Evolutionary conservation across 2,329 filamentous ascomycete species (phyloP), one percentile per base, ranked within the genome.

Genomic region (Endothia cerciana): DNA sequence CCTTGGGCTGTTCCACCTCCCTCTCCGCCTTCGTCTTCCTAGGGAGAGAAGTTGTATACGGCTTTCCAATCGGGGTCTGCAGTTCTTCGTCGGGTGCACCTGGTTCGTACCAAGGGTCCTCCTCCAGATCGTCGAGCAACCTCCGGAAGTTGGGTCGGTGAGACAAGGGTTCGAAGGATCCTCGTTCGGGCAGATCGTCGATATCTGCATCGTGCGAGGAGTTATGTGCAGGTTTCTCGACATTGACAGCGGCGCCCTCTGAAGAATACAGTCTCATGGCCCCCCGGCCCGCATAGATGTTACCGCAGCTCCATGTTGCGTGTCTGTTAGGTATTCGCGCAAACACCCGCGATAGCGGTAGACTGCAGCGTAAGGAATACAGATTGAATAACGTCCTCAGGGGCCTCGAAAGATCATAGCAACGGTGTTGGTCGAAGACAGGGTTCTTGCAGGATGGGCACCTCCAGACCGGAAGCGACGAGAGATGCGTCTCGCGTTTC

Each of bases 301-400:
- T 78, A 81, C 76, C 76, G 75, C 60, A 73, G 66, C 66, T 74
- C 76, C 79, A 81, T 81, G 63, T 64, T 68, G 66, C 67, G 72
- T 74, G 71, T 71, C 71, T 77, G 73, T 72, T 73, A 72, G 74
- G 77, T 78, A 79, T 79, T 76, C 76, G 76, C 73, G 74, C 73
- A 75, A 77, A 76, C 75, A 77, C 76, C 77, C 79, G 78, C 78
- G 74, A 75, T 65, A 75, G 77, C 75, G 79, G 76, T 74, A 75
- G 73, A 71, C 73, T 73, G 73, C 73, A 72, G 69, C 68, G 71
- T 74, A 74, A 70, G 73, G 76, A 73, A 80, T 77, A 80, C 78
- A 81, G 78, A 74, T 76, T 81, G 78, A 74, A 76, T 69, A 73
- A 71, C 74, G 76, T 75, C 71, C 72, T 62, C 60, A 59, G 55